These are phyloP conservation scores for Myochromella boudieri DNA, from an alignment of 768 basidiomycete genomes.

Conservation along the genomic window DNA sequence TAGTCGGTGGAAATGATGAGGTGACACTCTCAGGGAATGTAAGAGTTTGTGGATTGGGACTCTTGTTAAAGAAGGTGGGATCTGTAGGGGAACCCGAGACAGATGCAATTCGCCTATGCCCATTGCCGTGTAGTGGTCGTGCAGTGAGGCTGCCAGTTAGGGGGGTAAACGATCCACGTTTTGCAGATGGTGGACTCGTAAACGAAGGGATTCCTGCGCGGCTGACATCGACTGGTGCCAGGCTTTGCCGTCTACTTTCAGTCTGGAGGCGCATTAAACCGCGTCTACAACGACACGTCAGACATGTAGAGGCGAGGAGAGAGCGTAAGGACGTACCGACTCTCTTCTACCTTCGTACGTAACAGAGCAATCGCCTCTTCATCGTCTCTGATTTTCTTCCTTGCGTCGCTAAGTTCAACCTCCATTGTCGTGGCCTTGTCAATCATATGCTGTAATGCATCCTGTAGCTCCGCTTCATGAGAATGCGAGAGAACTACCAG, in stretches of 20 bases:
- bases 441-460: constrained; percentile 62
- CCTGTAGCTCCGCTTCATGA: constrained; percentile 60
- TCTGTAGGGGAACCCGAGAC: constrained; percentile 60
- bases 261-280: constrained; percentile 86
- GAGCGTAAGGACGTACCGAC: constrained; percentile 51
- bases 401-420: constrained; percentile 51
- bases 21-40: constrained; percentile 31
- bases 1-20: constrained; percentile 22
- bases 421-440: constrained; percentile 64
- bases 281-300: constrained; percentile 44
- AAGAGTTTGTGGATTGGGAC: constrained; percentile 32
- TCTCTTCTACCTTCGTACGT: constrained; percentile 85
- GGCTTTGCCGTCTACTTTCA: constrained; percentile 67
- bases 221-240: constrained; percentile 53
- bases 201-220: constrained; percentile 41
- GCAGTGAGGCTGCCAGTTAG: constrained; percentile 54
- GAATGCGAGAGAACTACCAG: constrained; percentile 48
- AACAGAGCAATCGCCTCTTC: constrained; percentile 76
- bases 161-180: constrained; percentile 76
- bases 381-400: constrained; percentile 61
- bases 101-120: constrained; percentile 73
- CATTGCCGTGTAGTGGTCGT: constrained; percentile 50
- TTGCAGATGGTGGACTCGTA: constrained; percentile 51
- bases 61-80: constrained; percentile 31
- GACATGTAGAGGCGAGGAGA: constrained; percentile 4